These are phyloP conservation scores for Anisodus tanguticus DNA, from an alignment of 257 asterid species.

Conservation along the genomic window DNA sequence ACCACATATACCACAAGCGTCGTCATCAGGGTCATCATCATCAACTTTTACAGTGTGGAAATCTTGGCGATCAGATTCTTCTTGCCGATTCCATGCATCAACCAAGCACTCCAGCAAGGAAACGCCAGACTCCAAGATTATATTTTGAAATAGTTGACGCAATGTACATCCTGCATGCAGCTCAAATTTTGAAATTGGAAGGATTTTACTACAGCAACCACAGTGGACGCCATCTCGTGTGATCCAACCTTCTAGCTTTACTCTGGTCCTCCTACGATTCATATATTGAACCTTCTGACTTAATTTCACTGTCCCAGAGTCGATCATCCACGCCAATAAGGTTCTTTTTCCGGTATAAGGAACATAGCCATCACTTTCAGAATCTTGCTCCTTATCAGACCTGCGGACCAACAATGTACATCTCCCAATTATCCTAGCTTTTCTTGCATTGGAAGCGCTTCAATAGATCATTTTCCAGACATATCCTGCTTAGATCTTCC, in stretches of 20 bases:
- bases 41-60: constrained; percentile 61
- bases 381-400: constrained; percentile 60
- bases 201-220: constrained; percentile 97
- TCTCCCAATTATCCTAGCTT: constrained; percentile 70
- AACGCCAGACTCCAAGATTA: constrained; percentile 76
- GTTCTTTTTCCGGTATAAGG: constrained; percentile 89
- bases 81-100: constrained; percentile 93
- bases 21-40: constrained; percentile 94
- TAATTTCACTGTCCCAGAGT: constrained; percentile 63
- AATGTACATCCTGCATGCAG: constrained; percentile 94
- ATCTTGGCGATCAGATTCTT: constrained; percentile 59
- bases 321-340: constrained; percentile 85
- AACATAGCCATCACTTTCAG: constrained; percentile 72
- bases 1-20: constrained; percentile 89
- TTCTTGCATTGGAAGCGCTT: constrained; percentile 51
- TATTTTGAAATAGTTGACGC: constrained; percentile 89
- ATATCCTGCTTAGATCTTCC: constrained; percentile 46
- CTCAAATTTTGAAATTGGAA: constrained; percentile 91
- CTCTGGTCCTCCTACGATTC: constrained; percentile 77
- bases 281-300: constrained; percentile 92
- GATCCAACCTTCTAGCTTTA: constrained; percentile 93
- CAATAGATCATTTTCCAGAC: constrained; percentile 42
- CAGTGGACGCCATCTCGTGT: constrained; percentile 96
- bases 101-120: constrained; percentile 87
- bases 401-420: constrained; percentile 83